Evolutionary conservation across 306 rosid genomes (phyloP), one percentile per base, ranked within the genome.

Genomic region (Mimosa bimucronata): DNA sequence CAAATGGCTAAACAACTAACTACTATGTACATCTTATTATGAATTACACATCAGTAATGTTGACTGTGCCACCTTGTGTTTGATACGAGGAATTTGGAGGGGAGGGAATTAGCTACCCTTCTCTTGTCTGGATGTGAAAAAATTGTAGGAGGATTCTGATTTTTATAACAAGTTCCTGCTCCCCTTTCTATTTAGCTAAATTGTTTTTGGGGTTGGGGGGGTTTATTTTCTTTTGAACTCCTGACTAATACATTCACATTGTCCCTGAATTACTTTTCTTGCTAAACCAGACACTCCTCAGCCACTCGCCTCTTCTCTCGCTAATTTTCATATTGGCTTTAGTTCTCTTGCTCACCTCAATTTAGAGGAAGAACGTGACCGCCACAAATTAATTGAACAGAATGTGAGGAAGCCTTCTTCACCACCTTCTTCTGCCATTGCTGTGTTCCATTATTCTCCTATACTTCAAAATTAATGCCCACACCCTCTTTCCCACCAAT

Each of bases 331-430:
- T n/a, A n/a, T n/a, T n/a, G n/a, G n/a, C n/a, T n/a, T n/a, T n/a
- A n/a, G n/a, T 3, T 46, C 53, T 46, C 53, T 46, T 7, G 4
- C 19, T 46, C 53, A 15, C 53, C 53, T 46, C 53, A 46, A 19
- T 46, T 46, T 3, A 26, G 98, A 92, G 85, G 97, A 92, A 52
- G 93, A 90, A 29, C 97, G 92, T 46, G 98, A 92, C 61, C 91
- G 83, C 80, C 88, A 81, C 52, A 84, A 77, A 86, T 90, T 92
- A 62, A 86, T 95, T 65, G 86, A 86, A 0, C 97, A 91, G 25
- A 85, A 90, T 87, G 85, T 78, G 26, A 67, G 83, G 42, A 91
- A 91, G 71, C 92, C 75, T 21, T 79, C 65, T 19, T 7, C 81
- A 57, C 85, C 77, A n/a, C 78, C 50, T 75, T 82, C 66, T 80